Evolutionary conservation across 2,329 filamentous ascomycete genomes (phyloP).

Genomic region (Calonectria montana): DNA sequence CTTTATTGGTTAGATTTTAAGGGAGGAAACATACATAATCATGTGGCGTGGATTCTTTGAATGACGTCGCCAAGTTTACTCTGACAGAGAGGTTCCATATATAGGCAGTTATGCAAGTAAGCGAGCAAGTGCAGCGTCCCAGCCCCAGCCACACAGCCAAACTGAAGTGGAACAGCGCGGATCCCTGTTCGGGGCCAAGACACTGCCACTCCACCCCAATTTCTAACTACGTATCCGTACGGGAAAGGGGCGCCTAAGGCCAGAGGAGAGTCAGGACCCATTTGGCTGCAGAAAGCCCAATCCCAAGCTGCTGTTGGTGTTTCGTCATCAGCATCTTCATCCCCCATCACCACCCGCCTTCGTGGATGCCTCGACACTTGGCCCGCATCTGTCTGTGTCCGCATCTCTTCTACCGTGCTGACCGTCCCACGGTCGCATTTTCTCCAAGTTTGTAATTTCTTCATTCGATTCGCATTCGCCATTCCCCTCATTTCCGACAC

Average conservation of each 20-base stretch:
- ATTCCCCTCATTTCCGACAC: constrained; percentile 17
- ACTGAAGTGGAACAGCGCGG: constrained; percentile 1
- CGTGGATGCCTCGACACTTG: constrained; percentile 18
- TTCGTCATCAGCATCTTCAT: constrained; percentile 19
- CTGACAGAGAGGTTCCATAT: neutral
- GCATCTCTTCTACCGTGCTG: neutral
- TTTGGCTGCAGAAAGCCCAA: constrained; percentile 5
- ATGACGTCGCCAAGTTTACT: neutral
- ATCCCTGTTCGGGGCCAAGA: constrained; percentile 15
- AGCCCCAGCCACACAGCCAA: constrained; percentile 10
- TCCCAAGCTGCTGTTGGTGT: neutral
- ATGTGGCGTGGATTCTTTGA: neutral
- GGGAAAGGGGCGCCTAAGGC: constrained; percentile 8
- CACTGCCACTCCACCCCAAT: constrained; percentile 7
- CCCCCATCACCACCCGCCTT: constrained; percentile 14
- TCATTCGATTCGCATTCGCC: constrained; percentile 5
- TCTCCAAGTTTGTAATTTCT: constrained; percentile 5
- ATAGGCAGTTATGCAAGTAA: constrained; percentile 5
- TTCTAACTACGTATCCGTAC: constrained; percentile 2
- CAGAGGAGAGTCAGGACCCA: neutral
- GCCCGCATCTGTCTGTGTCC: constrained; percentile 6
- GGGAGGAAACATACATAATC: neutral
- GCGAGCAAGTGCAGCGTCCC: neutral
- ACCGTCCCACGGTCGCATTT: neutral
- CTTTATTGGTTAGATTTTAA: neutral